Evolutionary conservation across 2,329 filamentous ascomycete genomes (phyloP).

Genomic region (Ceratocystis eucalypticola): DNA sequence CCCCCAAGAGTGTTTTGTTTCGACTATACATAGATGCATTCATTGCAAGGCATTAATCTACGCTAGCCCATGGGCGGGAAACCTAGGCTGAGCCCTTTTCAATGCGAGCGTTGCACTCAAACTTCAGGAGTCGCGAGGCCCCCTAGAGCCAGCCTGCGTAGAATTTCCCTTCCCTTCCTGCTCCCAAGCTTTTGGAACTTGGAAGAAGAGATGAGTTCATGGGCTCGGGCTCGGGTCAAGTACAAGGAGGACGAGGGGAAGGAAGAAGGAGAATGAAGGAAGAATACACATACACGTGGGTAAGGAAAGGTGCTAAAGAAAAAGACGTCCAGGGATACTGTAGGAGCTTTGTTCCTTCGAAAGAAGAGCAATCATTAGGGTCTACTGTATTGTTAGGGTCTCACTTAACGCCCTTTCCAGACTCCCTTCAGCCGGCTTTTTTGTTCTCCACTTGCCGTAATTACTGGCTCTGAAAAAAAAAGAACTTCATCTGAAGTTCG

Average conservation of each 20-base stretch:
- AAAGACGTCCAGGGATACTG: no score
- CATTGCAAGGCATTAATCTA: background rate
- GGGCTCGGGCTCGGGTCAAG: background rate
- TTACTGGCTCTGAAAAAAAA: background rate
- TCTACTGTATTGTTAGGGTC: background rate
- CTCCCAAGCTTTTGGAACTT: background rate
- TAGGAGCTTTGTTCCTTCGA: no score
- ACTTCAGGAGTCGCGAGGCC: background rate
- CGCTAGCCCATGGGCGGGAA: background rate
- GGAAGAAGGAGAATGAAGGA: background rate
- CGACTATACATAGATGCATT: background rate
- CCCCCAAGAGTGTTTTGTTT: background rate
- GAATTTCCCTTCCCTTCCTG: background rate
- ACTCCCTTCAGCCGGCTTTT: background rate
- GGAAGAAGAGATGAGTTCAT: background rate
- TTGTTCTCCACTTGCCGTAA: background rate
- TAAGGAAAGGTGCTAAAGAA: background rate
- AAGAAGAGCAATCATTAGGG: background rate
- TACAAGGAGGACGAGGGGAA: background rate
- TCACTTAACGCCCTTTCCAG: background rate
- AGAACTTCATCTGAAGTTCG: background rate
- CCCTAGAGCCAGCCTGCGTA: background rate
- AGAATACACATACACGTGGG: background rate
- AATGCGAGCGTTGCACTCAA: background rate
- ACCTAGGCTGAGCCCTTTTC: background rate